A percentile compares a stretch with the other conserved stretches of the same genome.
phyloP scores from a whole-genome alignment of 345 rosid species.

The Lepidium africanum region DNA sequence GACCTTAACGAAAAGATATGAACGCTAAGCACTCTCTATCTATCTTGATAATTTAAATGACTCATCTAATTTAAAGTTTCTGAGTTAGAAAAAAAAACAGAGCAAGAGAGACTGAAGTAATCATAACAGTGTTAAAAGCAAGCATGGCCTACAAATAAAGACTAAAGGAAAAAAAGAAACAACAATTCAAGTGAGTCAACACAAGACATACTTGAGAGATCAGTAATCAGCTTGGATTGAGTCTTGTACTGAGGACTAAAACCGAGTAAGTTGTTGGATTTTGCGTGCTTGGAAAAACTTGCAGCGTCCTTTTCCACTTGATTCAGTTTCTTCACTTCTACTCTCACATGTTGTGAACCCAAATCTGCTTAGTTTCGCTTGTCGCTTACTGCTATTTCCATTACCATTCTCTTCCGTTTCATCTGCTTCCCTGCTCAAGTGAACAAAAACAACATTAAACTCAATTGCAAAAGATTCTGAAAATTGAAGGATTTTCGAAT shows the following conservation, averaged over 20 bases:
- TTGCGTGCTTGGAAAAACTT: conserved; percentile 74
- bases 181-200: neutral
- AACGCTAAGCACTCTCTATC: no score
- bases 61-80: no score
- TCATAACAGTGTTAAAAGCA: no score
- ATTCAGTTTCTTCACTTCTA: conserved; percentile 66
- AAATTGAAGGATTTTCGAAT: neutral
- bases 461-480: neutral
- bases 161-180: neutral
- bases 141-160: no score
- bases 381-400: conserved; percentile 47
- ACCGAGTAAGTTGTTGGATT: conserved; percentile 63
- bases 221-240: neutral
- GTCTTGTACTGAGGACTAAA: conserved; percentile 30
- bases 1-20: no score
- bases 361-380: conserved; percentile 58
- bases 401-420: conserved; percentile 48
- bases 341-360: conserved; percentile 58
- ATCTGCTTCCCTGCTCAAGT: conserved; percentile 65
- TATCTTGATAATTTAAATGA: no score
- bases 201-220: neutral
- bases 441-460: neutral
- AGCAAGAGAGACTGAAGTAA: no score
- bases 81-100: no score
- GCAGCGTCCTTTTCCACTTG: conserved; percentile 85